Percentiles rank a stretch among this genome's conserved stretches.
Conservation (phyloP, 345 rosid genomes). For the Aquilaria yunnanensis region DNA sequence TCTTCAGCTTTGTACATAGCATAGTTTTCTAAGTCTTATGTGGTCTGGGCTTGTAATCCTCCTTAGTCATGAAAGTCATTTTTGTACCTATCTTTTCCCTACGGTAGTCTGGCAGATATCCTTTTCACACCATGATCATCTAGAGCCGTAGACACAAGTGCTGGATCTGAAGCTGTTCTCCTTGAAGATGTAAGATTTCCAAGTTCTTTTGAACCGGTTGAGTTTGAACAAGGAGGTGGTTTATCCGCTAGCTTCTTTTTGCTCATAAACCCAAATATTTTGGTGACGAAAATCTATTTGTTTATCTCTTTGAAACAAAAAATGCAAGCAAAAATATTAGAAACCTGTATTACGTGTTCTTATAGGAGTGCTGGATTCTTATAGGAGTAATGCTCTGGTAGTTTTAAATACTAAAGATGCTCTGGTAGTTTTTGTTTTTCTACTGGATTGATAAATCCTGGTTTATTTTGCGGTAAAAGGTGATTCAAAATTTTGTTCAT, state of each 20-base stretch:
- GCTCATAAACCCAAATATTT: slow-evolving; percentile 67
- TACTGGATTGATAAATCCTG: too few relatives aligned
- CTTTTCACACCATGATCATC: slow-evolving; percentile 15
- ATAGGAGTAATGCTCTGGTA: too few relatives aligned
- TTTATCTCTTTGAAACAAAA: neutral
- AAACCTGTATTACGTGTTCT: neutral
- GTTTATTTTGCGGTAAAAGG: too few relatives aligned
- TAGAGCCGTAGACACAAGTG: slow-evolving; percentile 27
- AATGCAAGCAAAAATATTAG: neutral
- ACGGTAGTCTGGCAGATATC: slow-evolving; percentile 17
- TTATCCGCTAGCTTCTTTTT: slow-evolving; percentile 15
- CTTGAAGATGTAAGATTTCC: slow-evolving; percentile 38
- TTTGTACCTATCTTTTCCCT: slow-evolving; percentile 37
- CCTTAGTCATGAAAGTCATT: slow-evolving; percentile 63
- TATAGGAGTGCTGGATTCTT: too few relatives aligned
- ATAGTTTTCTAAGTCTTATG: slow-evolving; percentile 77
- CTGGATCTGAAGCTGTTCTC: slow-evolving; percentile 65
- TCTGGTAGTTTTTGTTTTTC: too few relatives aligned
- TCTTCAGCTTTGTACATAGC: slow-evolving; percentile 84
- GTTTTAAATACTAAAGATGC: too few relatives aligned
- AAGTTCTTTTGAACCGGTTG: slow-evolving; percentile 28
- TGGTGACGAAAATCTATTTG: neutral
- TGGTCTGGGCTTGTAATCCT: slow-evolving; percentile 68
- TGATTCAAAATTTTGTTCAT: too few relatives aligned
- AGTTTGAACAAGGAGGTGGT: neutral